Base-by-base conservation (phyloP, 345 rosid species). In the Sisymbrium irio region DNA sequence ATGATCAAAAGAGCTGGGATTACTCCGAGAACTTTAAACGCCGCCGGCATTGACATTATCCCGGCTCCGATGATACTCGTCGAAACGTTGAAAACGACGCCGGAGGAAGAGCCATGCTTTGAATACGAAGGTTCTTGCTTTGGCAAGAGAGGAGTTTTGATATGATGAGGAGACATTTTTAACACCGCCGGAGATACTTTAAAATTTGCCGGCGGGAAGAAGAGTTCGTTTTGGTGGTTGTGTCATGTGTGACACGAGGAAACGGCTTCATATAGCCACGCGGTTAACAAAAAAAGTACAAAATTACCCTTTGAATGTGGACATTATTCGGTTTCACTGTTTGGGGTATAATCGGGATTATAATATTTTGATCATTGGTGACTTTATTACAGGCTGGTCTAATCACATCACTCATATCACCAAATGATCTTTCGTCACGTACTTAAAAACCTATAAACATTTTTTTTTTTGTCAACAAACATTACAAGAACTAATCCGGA, bases 11-110 rank as follows among this genome's bases (percentile, higher is more conserved):
- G 69, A 18, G 97, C 99, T 9, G 97, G 99, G 17, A 87, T 56
- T 0, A 90, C 82, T 13, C 99, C 99, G 0, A 94, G 84, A 20
- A 94, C 98, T 68, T 87, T 91, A 13, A 88, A 51, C 8, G 98
- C 89, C 50, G 93, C 97, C 28, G 98, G 97, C 66, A 91, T 86
- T 2, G 98, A 91, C 98, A 94, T 94, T 59, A 91, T 94, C 2
- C 97, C 98, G 18, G 97, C 93, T 7, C 98, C 97, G 30, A 94
- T 82, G 5, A 88, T 86, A 62, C 84, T 89, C 0, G 97, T 94
- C 9, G 98, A 82, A 9, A 94, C 89, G 45, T 91, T 94, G 78
- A 94, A 94, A 75, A 94, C 89, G 1, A 97, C 91, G 2, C 98
- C 97, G 0, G 89, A 71, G 4, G 86, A 69, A 17, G 79, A 88